phyloP scores from a whole-genome alignment of 1,139 yeast species.

The Magnusiomyces paraingens region DNA sequence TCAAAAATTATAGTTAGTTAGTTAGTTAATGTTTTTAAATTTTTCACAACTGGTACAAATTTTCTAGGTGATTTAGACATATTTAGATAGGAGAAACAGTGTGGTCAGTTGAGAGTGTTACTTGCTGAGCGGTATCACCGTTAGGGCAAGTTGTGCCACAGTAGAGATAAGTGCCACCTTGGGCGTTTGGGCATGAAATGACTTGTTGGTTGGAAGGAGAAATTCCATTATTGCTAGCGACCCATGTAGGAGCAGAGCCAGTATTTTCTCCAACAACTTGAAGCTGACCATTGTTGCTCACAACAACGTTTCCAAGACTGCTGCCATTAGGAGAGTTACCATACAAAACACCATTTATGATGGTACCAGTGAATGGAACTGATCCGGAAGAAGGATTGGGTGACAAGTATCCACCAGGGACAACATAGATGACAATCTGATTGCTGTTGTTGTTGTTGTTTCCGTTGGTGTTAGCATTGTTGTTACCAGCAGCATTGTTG shows the following conservation, averaged over 20 bases:
- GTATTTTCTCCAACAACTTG: not conserved
- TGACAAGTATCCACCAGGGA: conserved; percentile 2
- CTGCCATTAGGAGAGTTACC: not conserved
- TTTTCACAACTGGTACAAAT: no score
- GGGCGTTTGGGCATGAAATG: conserved; percentile 2
- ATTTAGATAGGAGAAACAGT: not conserved
- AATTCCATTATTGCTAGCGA: not conserved
- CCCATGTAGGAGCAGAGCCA: not conserved
- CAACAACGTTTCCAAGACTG: not conserved
- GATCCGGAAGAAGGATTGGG: not conserved
- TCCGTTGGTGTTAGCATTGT: not conserved
- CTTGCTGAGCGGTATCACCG: not conserved
- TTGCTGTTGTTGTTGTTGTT: conserved; percentile 5
- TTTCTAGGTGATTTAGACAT: no score
- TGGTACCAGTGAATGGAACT: not conserved
- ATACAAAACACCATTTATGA: not conserved
- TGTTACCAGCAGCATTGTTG: not conserved
- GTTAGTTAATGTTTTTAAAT: no score
- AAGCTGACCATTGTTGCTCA: conserved; percentile 1
- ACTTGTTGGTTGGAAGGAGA: not conserved
- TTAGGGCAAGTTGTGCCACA: conserved; percentile 1
- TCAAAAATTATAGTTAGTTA: no score
- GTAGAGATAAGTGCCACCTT: not conserved
- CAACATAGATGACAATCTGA: conserved; percentile 1
- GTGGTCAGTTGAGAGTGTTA: not conserved